Base-by-base conservation (phyloP, 2,329 filamentous ascomycete genomes). In the Daldinia sp. region DNA sequence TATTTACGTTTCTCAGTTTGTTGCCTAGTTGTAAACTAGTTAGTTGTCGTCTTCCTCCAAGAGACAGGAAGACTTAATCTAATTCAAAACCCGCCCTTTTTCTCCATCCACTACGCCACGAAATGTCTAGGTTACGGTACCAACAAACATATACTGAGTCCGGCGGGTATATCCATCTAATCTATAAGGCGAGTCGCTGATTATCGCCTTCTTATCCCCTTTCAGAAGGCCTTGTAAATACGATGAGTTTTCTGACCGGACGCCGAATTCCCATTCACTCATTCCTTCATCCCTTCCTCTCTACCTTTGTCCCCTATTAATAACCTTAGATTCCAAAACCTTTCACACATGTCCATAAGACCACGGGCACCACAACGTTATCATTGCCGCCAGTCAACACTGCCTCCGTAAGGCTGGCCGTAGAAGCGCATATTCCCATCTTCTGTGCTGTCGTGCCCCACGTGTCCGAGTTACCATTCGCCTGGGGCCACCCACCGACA, bases 321-420 rank as follows among this genome's bases (percentile, higher is more conserved):
- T 11, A 57, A 4, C 35, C 29, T n/a, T 78, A 89, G 67, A 89
- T 73, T 57, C 84, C 84, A 63, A 94, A 77, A 17, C 92, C 92
- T 77, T 94, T 91, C 35, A 97, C 93, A 72, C 96, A 88, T 62
- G 94, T 85, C 95, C 95, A 99, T 63, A 99, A 79, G 51, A 96
- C 88, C 59, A 99, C 87, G 3, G 95, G 95, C 67, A 98, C 94
- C 67, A 98, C 90, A 15, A 99, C 95, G 81, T 99, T 99, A 82
- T 99, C 95, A 77, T 99, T 99, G 27, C 94, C 95, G 1, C 95
- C 95, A 11, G 95, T 98, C 67, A 99, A 80, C 47, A 97, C 94
- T 23, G 95, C 94, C 80, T 99, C 95, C 53, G 95, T 96, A 70
- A 97, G 83, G 77, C 94, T 97, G 25, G 94, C 92, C 60, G 93